Percentiles rank a stretch among this genome's conserved stretches.
Conservation (phyloP, 352 stramenopile species). For the Blastocystis sp. region DNA sequence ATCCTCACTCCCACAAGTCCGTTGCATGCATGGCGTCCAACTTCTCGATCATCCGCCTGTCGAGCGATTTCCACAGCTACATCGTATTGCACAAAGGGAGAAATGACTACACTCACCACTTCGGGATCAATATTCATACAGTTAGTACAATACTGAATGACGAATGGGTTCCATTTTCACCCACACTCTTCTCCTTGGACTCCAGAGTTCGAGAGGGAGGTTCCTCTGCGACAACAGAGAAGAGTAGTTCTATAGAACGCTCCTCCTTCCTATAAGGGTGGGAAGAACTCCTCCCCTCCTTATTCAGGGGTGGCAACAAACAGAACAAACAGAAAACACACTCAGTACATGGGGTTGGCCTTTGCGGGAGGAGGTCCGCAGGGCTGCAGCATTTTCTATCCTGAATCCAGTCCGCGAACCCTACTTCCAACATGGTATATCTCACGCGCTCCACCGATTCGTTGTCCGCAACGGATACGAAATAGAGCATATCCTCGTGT, state of each 20-base stretch:
- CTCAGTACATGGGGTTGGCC: slow-evolving; percentile 69
- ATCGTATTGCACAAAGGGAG: neutral
- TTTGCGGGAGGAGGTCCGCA: slow-evolving; percentile 77
- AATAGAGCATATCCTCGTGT: slow-evolving; percentile 96
- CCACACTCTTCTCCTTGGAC: no score
- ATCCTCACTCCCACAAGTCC: slow-evolving; percentile 42
- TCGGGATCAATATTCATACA: neutral
- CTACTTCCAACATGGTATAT: slow-evolving; percentile 83
- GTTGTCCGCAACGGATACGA: slow-evolving; percentile 90
- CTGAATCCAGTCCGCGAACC: neutral
- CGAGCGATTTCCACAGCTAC: slow-evolving; percentile 56
- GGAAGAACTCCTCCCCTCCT: neutral
- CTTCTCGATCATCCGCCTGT: slow-evolving; percentile 21
- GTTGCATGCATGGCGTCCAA: slow-evolving; percentile 15
- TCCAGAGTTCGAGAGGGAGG: no score
- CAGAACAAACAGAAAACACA: slow-evolving; percentile 9
- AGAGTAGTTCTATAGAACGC: neutral
- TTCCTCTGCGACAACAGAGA: neutral
- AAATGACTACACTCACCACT: neutral
- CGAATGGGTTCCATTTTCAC: no score
- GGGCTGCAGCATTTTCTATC: slow-evolving; percentile 83
- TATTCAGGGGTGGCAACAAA: neutral
- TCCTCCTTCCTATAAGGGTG: neutral
- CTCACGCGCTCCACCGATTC: slow-evolving; percentile 87
- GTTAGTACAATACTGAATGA: neutral